A percentile compares a stretch with the other conserved stretches of the same genome.
Evolutionary conservation across 345 rosid genomes (phyloP).

Genomic region (Eucalyptus leucophloia): DNA sequence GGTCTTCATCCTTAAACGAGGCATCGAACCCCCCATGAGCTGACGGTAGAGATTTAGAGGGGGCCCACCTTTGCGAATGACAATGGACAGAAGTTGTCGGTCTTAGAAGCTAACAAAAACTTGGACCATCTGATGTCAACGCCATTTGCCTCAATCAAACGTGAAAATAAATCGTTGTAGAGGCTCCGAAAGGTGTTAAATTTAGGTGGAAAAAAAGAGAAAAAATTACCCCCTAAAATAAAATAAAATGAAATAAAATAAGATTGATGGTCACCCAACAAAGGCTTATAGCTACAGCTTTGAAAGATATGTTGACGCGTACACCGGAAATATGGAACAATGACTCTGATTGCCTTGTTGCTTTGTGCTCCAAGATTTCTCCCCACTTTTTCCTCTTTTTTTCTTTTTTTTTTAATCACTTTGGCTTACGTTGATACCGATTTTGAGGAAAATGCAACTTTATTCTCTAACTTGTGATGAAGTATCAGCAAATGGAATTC

Average conservation of each 20-base stretch:
- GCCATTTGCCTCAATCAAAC: not conserved
- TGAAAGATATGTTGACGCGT: not conserved
- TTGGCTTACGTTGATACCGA: constrained; percentile 4
- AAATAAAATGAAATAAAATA: not conserved
- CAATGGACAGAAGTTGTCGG: not conserved
- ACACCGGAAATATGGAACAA: constrained; percentile 1
- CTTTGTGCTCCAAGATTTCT: not conserved
- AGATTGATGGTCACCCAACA: not conserved
- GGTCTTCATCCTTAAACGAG: not conserved
- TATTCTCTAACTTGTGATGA: not conserved
- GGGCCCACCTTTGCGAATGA: not conserved
- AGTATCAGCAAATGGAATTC: not conserved
- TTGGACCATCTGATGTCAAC: not conserved
- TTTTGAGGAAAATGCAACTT: not conserved
- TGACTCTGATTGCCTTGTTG: not conserved
- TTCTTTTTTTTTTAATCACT: not conserved
- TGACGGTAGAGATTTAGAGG: not conserved
- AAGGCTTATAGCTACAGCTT: not conserved
- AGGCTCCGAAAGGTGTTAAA: not conserved
- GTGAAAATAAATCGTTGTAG: not conserved
- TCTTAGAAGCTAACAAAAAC: not conserved
- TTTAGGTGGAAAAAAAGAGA: not conserved
- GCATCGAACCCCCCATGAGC: not conserved
- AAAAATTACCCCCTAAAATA: not conserved
- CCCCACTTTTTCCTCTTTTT: not conserved